phyloP scores from a whole-genome alignment of 148 eudicot species.

The Fagopyrum esculentum region DNA sequence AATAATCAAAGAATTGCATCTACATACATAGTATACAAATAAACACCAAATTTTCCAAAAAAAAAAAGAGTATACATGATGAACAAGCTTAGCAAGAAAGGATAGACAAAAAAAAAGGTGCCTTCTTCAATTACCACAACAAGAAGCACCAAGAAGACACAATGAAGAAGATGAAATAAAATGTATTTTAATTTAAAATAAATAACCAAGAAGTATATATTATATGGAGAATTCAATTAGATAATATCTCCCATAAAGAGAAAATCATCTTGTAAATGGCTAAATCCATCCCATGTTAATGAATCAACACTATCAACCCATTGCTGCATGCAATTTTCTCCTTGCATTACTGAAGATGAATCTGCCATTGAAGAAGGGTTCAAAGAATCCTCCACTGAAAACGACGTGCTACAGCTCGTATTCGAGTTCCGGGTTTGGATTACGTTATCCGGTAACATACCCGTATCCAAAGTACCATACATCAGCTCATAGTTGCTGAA shows the following conservation, averaged over 20 bases:
- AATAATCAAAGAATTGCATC: constrained; percentile 10
- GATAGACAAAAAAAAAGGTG: neutral
- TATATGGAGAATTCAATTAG: neutral
- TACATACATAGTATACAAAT: neutral
- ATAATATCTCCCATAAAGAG: constrained; percentile 16
- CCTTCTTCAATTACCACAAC: constrained; percentile 2
- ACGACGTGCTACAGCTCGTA: neutral
- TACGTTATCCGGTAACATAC: neutral
- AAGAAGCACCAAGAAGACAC: neutral
- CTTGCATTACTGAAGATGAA: constrained; percentile 10
- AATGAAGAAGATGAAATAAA: neutral
- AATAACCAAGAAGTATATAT: neutral
- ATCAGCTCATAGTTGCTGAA: constrained; percentile 10
- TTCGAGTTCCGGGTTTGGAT: neutral
- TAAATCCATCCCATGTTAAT: constrained; percentile 34
- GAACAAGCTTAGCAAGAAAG: neutral
- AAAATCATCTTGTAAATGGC: constrained; percentile 26
- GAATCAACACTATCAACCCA: constrained; percentile 42
- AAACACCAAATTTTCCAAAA: neutral
- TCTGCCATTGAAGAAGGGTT: neutral
- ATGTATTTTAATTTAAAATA: neutral
- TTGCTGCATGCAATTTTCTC: constrained; percentile 18
- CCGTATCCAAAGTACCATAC: neutral
- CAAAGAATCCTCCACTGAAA: neutral
- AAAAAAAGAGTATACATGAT: neutral